A percentile compares a stretch with the other conserved stretches of the same genome.
Evolutionary conservation across 495 filamentous ascomycete genomes (phyloP).

Genomic region (Gamarada debralockiae): DNA sequence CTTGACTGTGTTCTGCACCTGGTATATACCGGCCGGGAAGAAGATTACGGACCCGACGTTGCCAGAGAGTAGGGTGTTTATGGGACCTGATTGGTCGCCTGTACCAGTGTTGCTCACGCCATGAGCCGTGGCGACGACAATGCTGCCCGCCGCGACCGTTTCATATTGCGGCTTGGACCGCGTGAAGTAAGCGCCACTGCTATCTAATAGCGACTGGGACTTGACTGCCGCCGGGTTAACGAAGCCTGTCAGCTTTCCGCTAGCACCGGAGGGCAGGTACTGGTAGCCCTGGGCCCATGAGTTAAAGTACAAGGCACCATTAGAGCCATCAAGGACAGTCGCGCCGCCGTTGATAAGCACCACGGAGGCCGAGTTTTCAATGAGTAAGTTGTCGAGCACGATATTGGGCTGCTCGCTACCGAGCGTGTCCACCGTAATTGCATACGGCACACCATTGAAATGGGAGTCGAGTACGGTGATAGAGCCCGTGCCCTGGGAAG

Average conservation of each 20-base stretch:
- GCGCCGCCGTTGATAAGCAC: conserved; percentile 2
- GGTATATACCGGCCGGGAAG: conserved; percentile 35
- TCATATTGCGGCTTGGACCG: neutral
- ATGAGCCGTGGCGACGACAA: neutral
- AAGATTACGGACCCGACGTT: conserved; percentile 21
- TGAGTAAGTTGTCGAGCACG: conserved; percentile 3
- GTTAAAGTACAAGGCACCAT: neutral
- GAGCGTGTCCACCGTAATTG: conserved; percentile 2
- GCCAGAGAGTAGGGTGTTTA: conserved; percentile 31
- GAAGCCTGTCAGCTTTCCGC: neutral
- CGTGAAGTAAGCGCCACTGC: neutral
- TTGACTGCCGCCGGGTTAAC: neutral
- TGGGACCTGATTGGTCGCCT: conserved; percentile 11
- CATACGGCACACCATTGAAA: conserved; percentile 5
- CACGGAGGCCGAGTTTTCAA: conserved; percentile 4
- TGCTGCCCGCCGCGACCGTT: neutral
- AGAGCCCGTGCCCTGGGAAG: no score
- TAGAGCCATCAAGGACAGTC: conserved; percentile 2
- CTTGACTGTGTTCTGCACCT: no score
- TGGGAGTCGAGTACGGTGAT: neutral
- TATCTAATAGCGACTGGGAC: neutral
- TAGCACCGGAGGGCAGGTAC: neutral
- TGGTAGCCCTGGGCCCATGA: neutral
- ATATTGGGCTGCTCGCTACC: conserved; percentile 2
- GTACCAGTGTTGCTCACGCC: conserved; percentile 6